Evolutionary conservation across 1,284 basidiomycete species (phyloP).

Genomic region (Ceratobasidium sp.): DNA sequence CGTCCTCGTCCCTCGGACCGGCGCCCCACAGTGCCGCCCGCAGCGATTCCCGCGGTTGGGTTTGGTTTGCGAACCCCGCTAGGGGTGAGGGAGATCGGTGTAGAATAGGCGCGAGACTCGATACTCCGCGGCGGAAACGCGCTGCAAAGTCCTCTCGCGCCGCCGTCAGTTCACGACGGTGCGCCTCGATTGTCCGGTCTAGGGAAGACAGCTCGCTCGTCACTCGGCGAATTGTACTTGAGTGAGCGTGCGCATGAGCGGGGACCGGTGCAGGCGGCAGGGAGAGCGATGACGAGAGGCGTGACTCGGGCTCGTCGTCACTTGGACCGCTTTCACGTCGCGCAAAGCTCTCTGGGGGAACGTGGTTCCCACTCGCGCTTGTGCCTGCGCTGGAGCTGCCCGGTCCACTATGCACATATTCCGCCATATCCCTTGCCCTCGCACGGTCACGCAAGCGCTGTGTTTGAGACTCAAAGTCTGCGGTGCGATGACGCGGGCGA

Average conservation of each 20-base stretch:
- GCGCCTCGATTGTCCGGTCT: conserved; percentile 40
- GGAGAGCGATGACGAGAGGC: conserved; percentile 7
- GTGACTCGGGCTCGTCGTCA: conserved; percentile 23
- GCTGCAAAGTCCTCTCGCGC: conserved; percentile 40
- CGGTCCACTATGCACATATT: conserved; percentile 2
- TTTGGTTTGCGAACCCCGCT: conserved; percentile 6
- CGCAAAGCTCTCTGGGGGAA: conserved; percentile 43
- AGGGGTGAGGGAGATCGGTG: conserved; percentile 31
- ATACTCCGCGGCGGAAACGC: conserved; percentile 43
- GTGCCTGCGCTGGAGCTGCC: not conserved
- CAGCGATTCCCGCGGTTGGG: conserved; percentile 39
- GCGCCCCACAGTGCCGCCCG: conserved; percentile 41
- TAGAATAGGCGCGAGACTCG: conserved; percentile 23
- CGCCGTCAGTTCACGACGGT: conserved; percentile 39
- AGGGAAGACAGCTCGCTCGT: conserved; percentile 42
- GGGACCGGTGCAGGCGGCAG: conserved; percentile 40
- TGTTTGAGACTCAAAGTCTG: conserved; percentile 44
- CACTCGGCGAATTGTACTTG: conserved; percentile 38
- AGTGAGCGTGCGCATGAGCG: conserved; percentile 39
- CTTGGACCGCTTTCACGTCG: conserved; percentile 37
- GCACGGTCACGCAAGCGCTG: conserved; percentile 43
- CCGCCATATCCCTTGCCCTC: conserved; percentile 24
- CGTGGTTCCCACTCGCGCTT: conserved; percentile 27
- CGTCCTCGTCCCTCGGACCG: conserved; percentile 40
- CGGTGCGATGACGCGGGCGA: conserved; percentile 36